Conservation (phyloP, 2,329 filamentous ascomycete genomes). For the Epichloe aotearoae region DNA sequence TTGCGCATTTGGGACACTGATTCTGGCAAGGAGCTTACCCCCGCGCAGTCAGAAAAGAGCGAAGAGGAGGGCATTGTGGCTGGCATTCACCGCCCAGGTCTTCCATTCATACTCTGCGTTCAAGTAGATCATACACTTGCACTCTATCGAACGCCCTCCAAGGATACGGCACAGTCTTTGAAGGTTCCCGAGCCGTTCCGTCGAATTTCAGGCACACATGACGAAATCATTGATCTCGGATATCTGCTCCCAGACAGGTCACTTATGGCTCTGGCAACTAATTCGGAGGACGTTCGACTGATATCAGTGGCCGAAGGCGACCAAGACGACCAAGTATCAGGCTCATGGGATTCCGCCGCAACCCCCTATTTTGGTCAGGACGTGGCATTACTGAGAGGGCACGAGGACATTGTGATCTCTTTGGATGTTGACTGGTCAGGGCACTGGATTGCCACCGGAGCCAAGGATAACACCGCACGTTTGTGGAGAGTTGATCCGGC, state of each 20-base stretch:
- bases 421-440: conserved; percentile 94
- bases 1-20: conserved; percentile 74
- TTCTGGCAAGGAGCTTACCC: conserved; percentile 66
- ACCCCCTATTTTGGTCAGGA: conserved; percentile 76
- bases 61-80: conserved; percentile 58
- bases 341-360: conserved; percentile 7
- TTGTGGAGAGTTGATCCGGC: conserved; percentile 77
- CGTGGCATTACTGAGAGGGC: conserved; percentile 71
- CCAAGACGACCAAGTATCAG: conserved; percentile 11
- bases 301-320: conserved; percentile 50
- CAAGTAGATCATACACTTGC: conserved; percentile 83
- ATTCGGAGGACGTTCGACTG: conserved; percentile 83
- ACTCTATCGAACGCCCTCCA: conserved; percentile 45
- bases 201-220: conserved; percentile 88
- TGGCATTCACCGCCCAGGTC: conserved; percentile 49
- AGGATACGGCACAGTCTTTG: conserved; percentile 20
- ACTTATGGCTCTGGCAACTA: conserved; percentile 80
- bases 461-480: conserved; percentile 90
- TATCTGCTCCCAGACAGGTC: conserved; percentile 73
- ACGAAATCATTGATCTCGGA: conserved; percentile 90
- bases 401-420: conserved; percentile 91
- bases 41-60: conserved; percentile 49
- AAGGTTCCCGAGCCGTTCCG: conserved; percentile 42
- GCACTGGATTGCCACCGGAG: conserved; percentile 88
- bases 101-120: conserved; percentile 64